Base-by-base conservation (phyloP, 2,329 filamentous ascomycete species). In the Ceratocystiopsis sp. region DNA sequence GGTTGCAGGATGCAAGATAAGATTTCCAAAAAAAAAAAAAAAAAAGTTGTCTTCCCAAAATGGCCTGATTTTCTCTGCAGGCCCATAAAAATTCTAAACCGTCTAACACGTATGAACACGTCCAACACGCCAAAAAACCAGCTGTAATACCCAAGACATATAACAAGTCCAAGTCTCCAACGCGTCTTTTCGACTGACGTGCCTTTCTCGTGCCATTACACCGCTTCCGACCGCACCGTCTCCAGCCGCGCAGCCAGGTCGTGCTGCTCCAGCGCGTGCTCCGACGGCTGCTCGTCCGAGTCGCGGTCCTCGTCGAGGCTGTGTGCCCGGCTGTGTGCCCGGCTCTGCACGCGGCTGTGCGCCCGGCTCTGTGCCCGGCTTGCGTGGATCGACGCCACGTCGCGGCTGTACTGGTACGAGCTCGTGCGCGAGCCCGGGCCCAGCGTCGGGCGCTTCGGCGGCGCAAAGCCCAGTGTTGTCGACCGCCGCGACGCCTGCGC, bases 331-430 rank as follows among this genome's bases (percentile, higher is more conserved):
- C 42, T 43, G 33, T 32, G 42, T 18, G 37, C 32, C 18, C 42
- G 42, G 32, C 41, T 42, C 11, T 38, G 36, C 7, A 33, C 41
- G 11, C 41, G 41, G 35, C 41, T 42, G 16, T 38, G 41, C 1
- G 13, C 29, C 10, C 9, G 18, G 37, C 42, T 43, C 9, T 43
- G 42, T 2, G 37, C 42, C 10, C 42, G 42, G 37, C 42, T 43
- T 13, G 42, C 42, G 18, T 43, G 37, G 1, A 43, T 21, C n/a
- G 42, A 43, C 10, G 42, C 42, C 7, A 43, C 18, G 3, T 43
- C 37, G 18, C 42, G 42, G 15, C 42, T 43, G 37, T 43, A 43
- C 18, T 43, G 42, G 37, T 43, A 43, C 18, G 42, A 43, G 15
- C 37, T 39, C 14, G 37, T 43, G n/a, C 42, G 42, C 15, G 42